Percentiles rank a stretch among this genome's conserved stretches.
Evolutionary conservation across 2,329 filamentous ascomycete genomes (phyloP).

Genomic region (Graphilbum ipis-grandicollis): DNA sequence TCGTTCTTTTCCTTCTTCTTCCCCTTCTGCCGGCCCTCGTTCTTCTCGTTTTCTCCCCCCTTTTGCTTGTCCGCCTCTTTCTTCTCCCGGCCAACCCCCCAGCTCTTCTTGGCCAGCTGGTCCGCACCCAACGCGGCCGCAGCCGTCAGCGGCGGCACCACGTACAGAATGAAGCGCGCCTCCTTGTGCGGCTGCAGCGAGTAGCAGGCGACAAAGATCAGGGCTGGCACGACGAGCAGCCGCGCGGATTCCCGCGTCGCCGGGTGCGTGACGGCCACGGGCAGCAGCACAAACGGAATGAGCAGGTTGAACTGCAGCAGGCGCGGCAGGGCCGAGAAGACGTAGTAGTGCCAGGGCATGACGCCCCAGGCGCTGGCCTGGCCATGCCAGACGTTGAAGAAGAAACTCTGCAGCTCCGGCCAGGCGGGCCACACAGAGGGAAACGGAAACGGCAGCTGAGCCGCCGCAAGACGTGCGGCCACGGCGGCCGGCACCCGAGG

Average conservation of each 20-base stretch:
- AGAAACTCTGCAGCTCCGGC: slow-evolving; percentile 81
- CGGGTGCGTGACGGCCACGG: slow-evolving; percentile 30
- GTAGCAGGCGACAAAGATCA: slow-evolving; percentile 64
- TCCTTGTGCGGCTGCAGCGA: slow-evolving; percentile 91
- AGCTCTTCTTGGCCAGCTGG: slow-evolving; percentile 40
- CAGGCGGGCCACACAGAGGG: slow-evolving; percentile 53
- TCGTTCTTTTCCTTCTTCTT: no score
- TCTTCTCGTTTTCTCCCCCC: no score
- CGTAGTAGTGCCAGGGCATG: slow-evolving; percentile 75
- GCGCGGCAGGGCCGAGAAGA: slow-evolving; percentile 62
- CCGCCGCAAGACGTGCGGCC: no score
- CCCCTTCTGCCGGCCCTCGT: no score
- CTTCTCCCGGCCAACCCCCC: no score
- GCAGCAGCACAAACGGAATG: slow-evolving; percentile 35
- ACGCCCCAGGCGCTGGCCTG: slow-evolving; percentile 78
- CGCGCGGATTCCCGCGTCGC: slow-evolving; percentile 24
- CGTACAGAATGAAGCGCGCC: slow-evolving; percentile 85
- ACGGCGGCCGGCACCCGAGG: background rate
- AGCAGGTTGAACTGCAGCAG: slow-evolving; percentile 66
- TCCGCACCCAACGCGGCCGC: slow-evolving; percentile 57
- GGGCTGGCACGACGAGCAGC: slow-evolving; percentile 43
- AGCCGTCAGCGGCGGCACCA: slow-evolving; percentile 63
- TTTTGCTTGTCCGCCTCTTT: no score
- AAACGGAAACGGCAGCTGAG: no score
- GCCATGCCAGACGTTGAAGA: slow-evolving; percentile 77